Evolutionary conservation across 1,284 basidiomycete species (phyloP).

Genomic region (Fomitopsis pinicola): DNA sequence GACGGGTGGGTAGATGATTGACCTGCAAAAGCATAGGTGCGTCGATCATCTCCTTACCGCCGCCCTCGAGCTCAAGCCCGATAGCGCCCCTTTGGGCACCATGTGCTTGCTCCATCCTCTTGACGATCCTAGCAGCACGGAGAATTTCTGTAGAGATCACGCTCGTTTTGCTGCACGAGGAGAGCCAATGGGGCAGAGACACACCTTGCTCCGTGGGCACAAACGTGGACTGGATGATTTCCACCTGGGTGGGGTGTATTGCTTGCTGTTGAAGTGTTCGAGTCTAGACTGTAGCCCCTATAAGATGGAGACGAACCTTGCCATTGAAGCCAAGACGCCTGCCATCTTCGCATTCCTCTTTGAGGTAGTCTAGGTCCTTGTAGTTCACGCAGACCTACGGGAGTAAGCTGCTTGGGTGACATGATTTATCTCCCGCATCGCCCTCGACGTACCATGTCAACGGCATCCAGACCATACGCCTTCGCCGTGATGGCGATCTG

Average conservation of each 20-base stretch:
- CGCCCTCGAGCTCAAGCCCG: slow-evolving; percentile 55
- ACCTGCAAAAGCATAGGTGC: slow-evolving; percentile 89
- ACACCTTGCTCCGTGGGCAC: slow-evolving; percentile 71
- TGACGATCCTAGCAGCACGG: slow-evolving; percentile 73
- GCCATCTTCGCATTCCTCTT: slow-evolving; percentile 78
- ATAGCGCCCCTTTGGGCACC: slow-evolving; percentile 54
- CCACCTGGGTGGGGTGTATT: slow-evolving; percentile 88
- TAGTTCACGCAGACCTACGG: slow-evolving; percentile 87
- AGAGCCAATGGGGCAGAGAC: slow-evolving; percentile 5
- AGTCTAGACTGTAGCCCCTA: too few relatives aligned
- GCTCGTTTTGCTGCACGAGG: slow-evolving; percentile 1
- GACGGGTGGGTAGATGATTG: slow-evolving; percentile 9
- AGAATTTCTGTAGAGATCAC: slow-evolving; percentile 56
- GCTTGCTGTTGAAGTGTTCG: slow-evolving; percentile 63
- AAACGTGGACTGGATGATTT: slow-evolving; percentile 75
- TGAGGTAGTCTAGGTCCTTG: slow-evolving; percentile 68
- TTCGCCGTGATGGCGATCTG: slow-evolving; percentile 82
- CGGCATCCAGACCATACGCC: slow-evolving; percentile 79
- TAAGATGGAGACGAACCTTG: slow-evolving; percentile 48
- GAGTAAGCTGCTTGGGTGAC: neutral
- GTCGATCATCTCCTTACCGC: slow-evolving; percentile 85
- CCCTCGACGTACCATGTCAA: slow-evolving; percentile 72
- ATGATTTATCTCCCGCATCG: neutral
- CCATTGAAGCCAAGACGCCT: slow-evolving; percentile 79
- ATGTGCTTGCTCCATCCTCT: slow-evolving; percentile 54